Percentiles rank a stretch among this genome's conserved stretches.
Conservation (phyloP, 768 basidiomycete genomes). For the Leccinum uliginosum region DNA sequence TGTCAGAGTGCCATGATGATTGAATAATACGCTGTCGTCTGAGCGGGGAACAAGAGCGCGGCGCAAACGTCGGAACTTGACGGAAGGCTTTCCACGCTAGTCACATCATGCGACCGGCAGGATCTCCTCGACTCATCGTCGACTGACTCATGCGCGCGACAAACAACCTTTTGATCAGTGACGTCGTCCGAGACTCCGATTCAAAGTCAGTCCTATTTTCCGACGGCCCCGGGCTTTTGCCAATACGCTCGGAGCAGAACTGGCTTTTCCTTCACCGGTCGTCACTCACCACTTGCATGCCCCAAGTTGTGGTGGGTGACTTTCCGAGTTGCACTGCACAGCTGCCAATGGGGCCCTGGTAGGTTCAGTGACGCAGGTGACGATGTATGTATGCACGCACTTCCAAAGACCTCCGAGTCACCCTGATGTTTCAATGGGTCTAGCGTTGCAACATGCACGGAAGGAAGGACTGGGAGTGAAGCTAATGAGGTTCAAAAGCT, state of each 20-base stretch:
- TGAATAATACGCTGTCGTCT: no score
- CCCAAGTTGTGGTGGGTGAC: not conserved
- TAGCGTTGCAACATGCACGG: not conserved
- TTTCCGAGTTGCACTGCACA: not conserved
- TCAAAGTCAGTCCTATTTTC: not conserved
- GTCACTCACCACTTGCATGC: not conserved
- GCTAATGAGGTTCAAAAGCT: not conserved
- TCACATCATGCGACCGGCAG: no score
- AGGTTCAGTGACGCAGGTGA: not conserved
- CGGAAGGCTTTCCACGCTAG: no score
- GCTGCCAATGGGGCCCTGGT: no score
- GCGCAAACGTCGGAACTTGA: no score
- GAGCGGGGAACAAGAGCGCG: no score
- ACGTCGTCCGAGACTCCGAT: no score
- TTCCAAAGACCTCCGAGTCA: not conserved
- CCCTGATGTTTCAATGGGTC: not conserved
- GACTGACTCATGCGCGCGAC: no score
- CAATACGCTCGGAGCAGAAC: not conserved
- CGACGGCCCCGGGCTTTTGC: not conserved
- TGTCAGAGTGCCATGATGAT: not conserved
- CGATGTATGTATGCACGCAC: not conserved
- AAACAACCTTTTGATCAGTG: no score
- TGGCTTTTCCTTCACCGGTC: not conserved
- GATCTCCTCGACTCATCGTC: no score
- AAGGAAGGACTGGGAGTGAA: conserved; percentile 2